Percentiles rank a stretch among this genome's conserved stretches.
phyloP scores from a whole-genome alignment of 192 early-diverging fungal genomes.

The Podila epicladia region DNA sequence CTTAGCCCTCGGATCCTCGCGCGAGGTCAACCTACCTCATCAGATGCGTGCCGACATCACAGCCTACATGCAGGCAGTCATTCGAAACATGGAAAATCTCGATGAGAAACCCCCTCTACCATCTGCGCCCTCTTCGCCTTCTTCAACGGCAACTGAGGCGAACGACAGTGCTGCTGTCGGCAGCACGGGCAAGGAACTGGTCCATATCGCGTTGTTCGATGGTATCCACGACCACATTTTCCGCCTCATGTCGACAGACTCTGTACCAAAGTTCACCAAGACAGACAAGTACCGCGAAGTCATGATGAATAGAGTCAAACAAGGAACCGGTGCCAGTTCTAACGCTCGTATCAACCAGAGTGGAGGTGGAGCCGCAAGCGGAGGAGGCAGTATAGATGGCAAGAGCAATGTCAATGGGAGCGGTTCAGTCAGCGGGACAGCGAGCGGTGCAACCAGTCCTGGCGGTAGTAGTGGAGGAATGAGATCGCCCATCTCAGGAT shows the following conservation, averaged over 20 bases:
- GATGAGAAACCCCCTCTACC: slow-evolving; percentile 31
- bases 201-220: slow-evolving; percentile 62
- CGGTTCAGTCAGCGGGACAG: background rate
- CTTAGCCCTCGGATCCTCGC: slow-evolving; percentile 52
- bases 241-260: slow-evolving; percentile 77
- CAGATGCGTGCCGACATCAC: slow-evolving; percentile 57
- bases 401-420: background rate
- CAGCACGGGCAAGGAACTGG: slow-evolving; percentile 9
- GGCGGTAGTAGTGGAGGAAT: slow-evolving; percentile 10
- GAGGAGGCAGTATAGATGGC: background rate
- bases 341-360: background rate
- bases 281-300: slow-evolving; percentile 61
- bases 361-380: background rate
- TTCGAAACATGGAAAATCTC: slow-evolving; percentile 39
- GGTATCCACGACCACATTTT: slow-evolving; percentile 75
- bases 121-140: slow-evolving; percentile 28
- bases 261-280: slow-evolving; percentile 77
- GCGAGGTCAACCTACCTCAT: slow-evolving; percentile 65
- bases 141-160: background rate
- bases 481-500: slow-evolving; percentile 7
- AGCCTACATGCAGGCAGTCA: slow-evolving; percentile 57
- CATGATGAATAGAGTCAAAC: slow-evolving; percentile 46
- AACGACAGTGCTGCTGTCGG: background rate
- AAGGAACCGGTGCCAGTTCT: background rate
- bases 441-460: background rate